Evolutionary conservation across 2,329 filamentous ascomycete genomes (phyloP), one percentile per base, ranked within the genome.

Genomic region (Arachnopeziza araneosa): DNA sequence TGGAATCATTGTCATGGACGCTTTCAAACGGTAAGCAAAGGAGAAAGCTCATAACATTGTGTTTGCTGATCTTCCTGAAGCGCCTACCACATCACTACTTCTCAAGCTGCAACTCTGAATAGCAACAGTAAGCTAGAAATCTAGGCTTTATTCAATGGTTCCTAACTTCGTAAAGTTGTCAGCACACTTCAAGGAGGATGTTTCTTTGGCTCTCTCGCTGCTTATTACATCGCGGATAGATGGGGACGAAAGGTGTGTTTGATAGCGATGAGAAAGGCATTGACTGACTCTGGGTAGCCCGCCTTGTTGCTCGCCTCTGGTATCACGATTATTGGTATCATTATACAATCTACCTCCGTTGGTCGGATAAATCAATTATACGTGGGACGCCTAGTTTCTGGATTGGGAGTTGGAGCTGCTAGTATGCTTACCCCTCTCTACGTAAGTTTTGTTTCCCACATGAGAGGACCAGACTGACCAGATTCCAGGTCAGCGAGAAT

Each of bases 111-210:
- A 30, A 80, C 85, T 65, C 75, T 88, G 54, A 81, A 80, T 53
- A 83, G 86, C 64, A 89, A 71, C 48, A 71, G 69, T 68, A 57
- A 60, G 63, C 60, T 21, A 10, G 12, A 1, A 14, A 1, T 21
- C 14, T 14, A 36, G 30, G 8, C 44, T 44, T 17, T 17, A 23
- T 19, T 19, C 4, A 9, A 23, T 2, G 1, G 17, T 4, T 19
- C 22, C 51, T 32, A 26, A 60, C 26, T 19, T 6, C 50, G 4
- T 9, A 12, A n/a, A 70, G 82, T 90, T 60, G 87, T 89, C 26
- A 88, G 85, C n/a, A 87, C 83, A 0, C 79, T 90, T 10, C 86
- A 90, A 73, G 86, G 82, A 50, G 87, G 87, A 55, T 87, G 84
- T 63, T 89, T 89, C 71, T 77, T 82, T 56, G 85, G 86, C 44